Percentiles rank a stretch among this genome's conserved stretches.
Evolutionary conservation across 371 early-diverging fungal genomes (phyloP).

Genomic region (Lichtheimia ornata): DNA sequence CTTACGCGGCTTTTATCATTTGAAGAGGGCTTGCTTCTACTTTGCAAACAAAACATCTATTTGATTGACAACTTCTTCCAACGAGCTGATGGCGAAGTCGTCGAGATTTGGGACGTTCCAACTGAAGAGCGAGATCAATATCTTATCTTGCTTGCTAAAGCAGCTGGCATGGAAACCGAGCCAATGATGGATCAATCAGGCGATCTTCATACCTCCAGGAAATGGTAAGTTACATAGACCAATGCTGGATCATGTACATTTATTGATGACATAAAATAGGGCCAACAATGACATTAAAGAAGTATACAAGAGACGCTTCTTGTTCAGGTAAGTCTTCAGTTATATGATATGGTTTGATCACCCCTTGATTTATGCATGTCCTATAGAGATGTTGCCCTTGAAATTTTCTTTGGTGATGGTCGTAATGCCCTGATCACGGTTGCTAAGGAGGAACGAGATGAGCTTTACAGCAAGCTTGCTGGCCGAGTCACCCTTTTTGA

Average conservation of each 20-base stretch:
- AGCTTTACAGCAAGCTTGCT: conserved; percentile 66
- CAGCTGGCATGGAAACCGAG: conserved; percentile 57
- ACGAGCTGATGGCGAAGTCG: conserved; percentile 70
- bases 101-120: conserved; percentile 75
- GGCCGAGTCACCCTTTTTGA: conserved; percentile 54
- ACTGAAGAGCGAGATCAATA: conserved; percentile 73
- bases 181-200: conserved; percentile 46
- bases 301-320: conserved; percentile 70
- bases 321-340: conserved; percentile 41
- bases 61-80: conserved; percentile 79
- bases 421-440: conserved; percentile 74
- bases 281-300: conserved; percentile 70
- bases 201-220: conserved; percentile 60
- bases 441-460: conserved; percentile 65
- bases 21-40: conserved; percentile 67
- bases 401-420: conserved; percentile 79
- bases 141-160: conserved; percentile 58
- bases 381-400: conserved; percentile 72
- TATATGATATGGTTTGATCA: conserved; percentile 13
- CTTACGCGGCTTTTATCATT: neutral
- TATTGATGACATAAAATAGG: conserved; percentile 15
- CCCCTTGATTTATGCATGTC: conserved; percentile 6
- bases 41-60: conserved; percentile 76
- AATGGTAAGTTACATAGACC: conserved; percentile 42
- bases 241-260: conserved; percentile 1